phyloP scores from a whole-genome alignment of 345 rosid genomes.

The Bretschneidera sinensis region DNA sequence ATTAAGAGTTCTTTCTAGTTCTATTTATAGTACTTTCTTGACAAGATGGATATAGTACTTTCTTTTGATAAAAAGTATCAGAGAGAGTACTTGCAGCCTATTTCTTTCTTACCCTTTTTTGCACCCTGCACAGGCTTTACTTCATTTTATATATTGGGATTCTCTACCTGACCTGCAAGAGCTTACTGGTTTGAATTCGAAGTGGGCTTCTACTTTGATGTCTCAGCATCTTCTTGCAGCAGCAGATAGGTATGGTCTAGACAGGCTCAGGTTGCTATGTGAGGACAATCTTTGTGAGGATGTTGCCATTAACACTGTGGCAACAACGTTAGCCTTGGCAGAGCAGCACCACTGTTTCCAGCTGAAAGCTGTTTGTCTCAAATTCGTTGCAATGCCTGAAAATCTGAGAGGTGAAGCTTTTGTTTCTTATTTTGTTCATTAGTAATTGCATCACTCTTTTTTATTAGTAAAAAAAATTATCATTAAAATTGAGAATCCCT shows the following conservation, averaged over 20 bases:
- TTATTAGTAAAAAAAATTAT: no score
- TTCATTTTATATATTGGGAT: slow-evolving; percentile 56
- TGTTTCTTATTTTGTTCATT: neutral
- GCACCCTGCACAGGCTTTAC: slow-evolving; percentile 39
- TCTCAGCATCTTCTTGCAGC: slow-evolving; percentile 64
- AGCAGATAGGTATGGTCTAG: slow-evolving; percentile 58
- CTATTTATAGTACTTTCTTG: neutral
- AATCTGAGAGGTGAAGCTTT: slow-evolving; percentile 38
- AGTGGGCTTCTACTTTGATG: slow-evolving; percentile 60
- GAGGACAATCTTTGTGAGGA: slow-evolving; percentile 46
- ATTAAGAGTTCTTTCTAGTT: neutral
- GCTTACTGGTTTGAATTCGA: slow-evolving; percentile 45
- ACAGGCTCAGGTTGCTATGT: slow-evolving; percentile 49
- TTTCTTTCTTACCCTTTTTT: neutral
- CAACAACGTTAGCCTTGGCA: slow-evolving; percentile 57
- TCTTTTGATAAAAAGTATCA: no score
- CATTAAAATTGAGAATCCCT: no score
- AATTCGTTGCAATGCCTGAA: slow-evolving; percentile 47
- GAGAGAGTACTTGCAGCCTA: neutral
- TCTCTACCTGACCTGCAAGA: slow-evolving; percentile 51
- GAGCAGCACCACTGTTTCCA: slow-evolving; percentile 65
- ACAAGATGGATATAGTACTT: no score
- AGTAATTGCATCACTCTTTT: no score
- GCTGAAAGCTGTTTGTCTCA: slow-evolving; percentile 53
- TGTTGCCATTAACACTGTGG: slow-evolving; percentile 57